A percentile compares a stretch with the other conserved stretches of the same genome.
phyloP scores from a whole-genome alignment of 2,329 filamentous ascomycete genomes.

The Trichothecium roseum region DNA sequence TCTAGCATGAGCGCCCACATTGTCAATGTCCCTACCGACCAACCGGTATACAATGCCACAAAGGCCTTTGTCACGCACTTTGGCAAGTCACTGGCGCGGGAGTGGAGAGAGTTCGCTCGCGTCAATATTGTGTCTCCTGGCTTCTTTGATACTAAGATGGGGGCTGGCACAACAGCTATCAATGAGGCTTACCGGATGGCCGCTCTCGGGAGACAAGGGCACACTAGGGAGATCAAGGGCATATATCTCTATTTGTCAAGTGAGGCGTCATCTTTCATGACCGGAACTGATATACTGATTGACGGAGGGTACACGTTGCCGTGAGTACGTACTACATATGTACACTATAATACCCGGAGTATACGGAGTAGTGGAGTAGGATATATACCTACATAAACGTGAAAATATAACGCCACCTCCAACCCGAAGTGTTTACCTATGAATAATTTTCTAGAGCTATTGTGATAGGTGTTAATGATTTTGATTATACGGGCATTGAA shows the following conservation, averaged over 20 bases:
- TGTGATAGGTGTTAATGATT: too few species aligned
- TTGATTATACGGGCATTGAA: too few species aligned
- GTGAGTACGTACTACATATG: constrained; percentile 2
- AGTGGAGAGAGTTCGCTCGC: constrained; percentile 47
- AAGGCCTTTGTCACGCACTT: constrained; percentile 47
- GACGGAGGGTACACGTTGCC: constrained; percentile 26
- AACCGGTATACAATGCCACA: constrained; percentile 45
- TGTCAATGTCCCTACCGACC: constrained; percentile 41
- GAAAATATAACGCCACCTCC: too few species aligned
- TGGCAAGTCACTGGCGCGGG: constrained; percentile 41
- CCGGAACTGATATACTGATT: constrained; percentile 36
- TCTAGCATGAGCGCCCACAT: constrained; percentile 38
- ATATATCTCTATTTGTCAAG: constrained; percentile 43
- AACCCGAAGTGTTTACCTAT: too few species aligned
- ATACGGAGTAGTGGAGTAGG: too few species aligned
- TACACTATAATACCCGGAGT: too few species aligned
- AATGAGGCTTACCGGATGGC: constrained; percentile 41
- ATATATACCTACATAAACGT: too few species aligned
- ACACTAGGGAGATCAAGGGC: constrained; percentile 57
- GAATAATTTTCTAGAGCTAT: too few species aligned
- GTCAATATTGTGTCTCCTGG: constrained; percentile 39
- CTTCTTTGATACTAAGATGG: constrained; percentile 46
- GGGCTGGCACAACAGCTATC: constrained; percentile 27
- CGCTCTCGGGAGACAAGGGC: constrained; percentile 42
- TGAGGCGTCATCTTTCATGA: constrained; percentile 39